Percentiles rank a stretch among this genome's conserved stretches.
Evolutionary conservation across 2,329 filamentous ascomycete species (phyloP).

Genomic region (Claviceps cyperi): DNA sequence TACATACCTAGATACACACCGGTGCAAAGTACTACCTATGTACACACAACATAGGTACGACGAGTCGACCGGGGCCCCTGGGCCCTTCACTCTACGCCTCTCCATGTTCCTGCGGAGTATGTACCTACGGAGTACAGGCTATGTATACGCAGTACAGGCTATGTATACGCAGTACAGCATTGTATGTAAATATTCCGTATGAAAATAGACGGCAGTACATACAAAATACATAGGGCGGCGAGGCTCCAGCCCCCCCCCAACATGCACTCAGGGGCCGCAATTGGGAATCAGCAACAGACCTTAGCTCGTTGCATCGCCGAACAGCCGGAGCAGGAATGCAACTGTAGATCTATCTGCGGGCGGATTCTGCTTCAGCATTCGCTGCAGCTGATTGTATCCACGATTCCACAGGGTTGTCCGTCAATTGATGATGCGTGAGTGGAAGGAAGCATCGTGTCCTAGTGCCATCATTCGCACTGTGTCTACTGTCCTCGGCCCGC

Average conservation of each 20-base stretch:
- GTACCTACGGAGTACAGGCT: too few relatives aligned
- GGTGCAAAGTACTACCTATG: too few relatives aligned
- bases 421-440: constrained; percentile 2
- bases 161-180: too few relatives aligned
- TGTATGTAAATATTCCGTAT: too few relatives aligned
- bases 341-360: constrained; percentile 4
- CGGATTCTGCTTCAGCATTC: background rate
- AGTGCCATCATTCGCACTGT: background rate
- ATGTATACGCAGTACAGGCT: too few relatives aligned
- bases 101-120: too few relatives aligned
- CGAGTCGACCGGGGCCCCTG: too few relatives aligned
- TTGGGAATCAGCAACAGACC: background rate
- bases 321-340: background rate
- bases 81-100: too few relatives aligned
- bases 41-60: too few relatives aligned
- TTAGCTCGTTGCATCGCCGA: background rate
- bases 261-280: background rate
- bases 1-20: too few relatives aligned
- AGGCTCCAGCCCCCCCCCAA: background rate
- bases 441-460: background rate
- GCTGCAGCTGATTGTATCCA: background rate
- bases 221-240: background rate
- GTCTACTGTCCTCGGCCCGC: too few relatives aligned
- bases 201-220: too few relatives aligned
- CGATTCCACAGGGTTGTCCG: background rate